Evolutionary conservation across 208 protist species (phyloP), one percentile per base, ranked within the genome.

Genomic region (Leptomonas pyrrhocoris): DNA sequence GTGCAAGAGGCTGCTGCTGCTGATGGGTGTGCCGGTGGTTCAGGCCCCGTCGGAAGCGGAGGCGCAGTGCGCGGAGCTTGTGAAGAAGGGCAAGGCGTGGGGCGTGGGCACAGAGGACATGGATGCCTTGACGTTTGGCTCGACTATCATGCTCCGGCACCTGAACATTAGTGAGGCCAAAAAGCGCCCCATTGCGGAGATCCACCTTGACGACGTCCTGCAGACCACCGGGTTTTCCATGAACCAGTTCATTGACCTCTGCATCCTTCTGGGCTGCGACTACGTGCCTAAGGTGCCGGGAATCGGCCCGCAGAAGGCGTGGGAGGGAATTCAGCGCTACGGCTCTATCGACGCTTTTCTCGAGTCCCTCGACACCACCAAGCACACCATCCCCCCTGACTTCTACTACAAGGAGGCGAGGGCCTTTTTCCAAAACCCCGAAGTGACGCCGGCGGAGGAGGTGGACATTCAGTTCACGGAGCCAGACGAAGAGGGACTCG

Each of bases 101-200:
- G 99, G 96, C 0, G 98, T 98, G 6, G 99, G 87, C 12, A 99
- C 99, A 19, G 99, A 99, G 80, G 99, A 99, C 83, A 99, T 99
- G 98, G 99, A 99, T 77, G 89, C 98, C 15, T 92, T 99, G 2
- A 99, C 99, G 1, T 99, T 99, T 79, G 99, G 98, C 16, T 86
- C 98, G 0, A 85, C 84, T 8, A 80, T 98, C 31, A 86, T 99
- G 69, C 73, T 99, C 2, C 89, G 99, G 25, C 93, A 99, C 79
- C 58, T 99, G 34, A 99, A 95, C 61, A 94, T 93, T 46, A 94
- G 90, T 61, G 98, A 99, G 28, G 91, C 96, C 13, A 97, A 98
- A 48, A 99, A 99, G 73, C 85, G 96, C 46, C 95, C 98, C 21
- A 98, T 99, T 65, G 66, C 88, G 13, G 95, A 99, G 80, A 97